Percentiles rank a stretch among this genome's conserved stretches.
These are phyloP conservation scores for Amanita pseudoporphyria DNA, from an alignment of 768 basidiomycete species.

Conservation along the genomic window DNA sequence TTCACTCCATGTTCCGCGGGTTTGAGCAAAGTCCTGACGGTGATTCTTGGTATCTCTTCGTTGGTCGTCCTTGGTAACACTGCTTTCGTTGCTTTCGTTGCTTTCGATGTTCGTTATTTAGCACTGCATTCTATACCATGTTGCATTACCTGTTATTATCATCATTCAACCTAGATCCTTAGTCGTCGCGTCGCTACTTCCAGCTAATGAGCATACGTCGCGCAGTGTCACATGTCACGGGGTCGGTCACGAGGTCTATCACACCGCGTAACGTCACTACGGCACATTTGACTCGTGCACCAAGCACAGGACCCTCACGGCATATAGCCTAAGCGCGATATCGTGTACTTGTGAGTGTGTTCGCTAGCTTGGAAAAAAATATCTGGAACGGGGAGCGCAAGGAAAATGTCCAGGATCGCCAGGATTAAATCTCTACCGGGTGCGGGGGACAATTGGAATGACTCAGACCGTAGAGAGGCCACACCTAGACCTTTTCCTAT, in stretches of 20 bases:
- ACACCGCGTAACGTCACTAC: not conserved
- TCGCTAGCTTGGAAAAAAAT: not conserved
- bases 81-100: no score
- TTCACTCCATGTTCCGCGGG: slow-evolving; percentile 6
- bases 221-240: not conserved
- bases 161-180: not conserved
- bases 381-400: not conserved
- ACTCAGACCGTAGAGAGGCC: not conserved
- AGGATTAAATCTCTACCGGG: not conserved
- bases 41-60: slow-evolving; percentile 1
- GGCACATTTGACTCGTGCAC: not conserved
- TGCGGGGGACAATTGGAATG: not conserved
- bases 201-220: no score
- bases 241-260: not conserved
- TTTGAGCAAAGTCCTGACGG: slow-evolving; percentile 3
- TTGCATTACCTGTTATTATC: not conserved
- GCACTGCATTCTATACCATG: not conserved
- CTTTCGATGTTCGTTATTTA: not conserved
- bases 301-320: not conserved
- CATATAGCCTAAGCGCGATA: not conserved
- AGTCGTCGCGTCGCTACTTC: no score
- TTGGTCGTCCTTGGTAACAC: slow-evolving; percentile 3
- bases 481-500: not conserved
- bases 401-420: not conserved
- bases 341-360: not conserved